phyloP scores from a whole-genome alignment of 257 asterid genomes.

The Coffea eugenioides region DNA sequence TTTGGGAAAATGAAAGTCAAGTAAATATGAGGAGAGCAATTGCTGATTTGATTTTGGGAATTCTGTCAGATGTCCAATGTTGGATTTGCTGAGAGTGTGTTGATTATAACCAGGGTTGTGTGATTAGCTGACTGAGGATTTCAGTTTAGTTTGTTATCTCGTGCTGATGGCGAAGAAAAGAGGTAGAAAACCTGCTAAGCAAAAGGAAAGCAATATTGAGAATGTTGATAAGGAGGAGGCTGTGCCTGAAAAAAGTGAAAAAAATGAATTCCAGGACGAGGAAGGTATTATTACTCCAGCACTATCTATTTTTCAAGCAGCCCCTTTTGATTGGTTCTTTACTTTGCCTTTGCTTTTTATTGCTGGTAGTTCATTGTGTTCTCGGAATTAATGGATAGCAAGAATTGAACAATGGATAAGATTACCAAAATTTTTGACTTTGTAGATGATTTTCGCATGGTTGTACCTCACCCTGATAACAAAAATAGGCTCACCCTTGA shows the following conservation, averaged over 20 bases:
- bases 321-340: slow-evolving; percentile 2
- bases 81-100: background rate
- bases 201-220: background rate
- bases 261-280: slow-evolving; percentile 10
- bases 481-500: background rate
- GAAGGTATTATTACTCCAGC: slow-evolving; percentile 20
- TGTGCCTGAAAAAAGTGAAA: slow-evolving; percentile 6
- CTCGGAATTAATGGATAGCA: background rate
- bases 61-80: background rate
- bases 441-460: background rate
- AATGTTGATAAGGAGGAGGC: slow-evolving; percentile 8
- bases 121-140: background rate
- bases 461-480: background rate
- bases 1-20: too few relatives aligned
- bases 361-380: background rate
- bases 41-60: background rate
- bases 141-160: background rate
- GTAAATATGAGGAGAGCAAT: background rate
- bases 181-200: slow-evolving; percentile 21
- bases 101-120: background rate
- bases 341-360: background rate
- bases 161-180: slow-evolving; percentile 26
- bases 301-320: background rate
- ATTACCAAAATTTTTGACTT: too few relatives aligned
- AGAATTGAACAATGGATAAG: too few relatives aligned